Conservation (phyloP, 352 stramenopile genomes). For the Globisporangium lucens region DNA sequence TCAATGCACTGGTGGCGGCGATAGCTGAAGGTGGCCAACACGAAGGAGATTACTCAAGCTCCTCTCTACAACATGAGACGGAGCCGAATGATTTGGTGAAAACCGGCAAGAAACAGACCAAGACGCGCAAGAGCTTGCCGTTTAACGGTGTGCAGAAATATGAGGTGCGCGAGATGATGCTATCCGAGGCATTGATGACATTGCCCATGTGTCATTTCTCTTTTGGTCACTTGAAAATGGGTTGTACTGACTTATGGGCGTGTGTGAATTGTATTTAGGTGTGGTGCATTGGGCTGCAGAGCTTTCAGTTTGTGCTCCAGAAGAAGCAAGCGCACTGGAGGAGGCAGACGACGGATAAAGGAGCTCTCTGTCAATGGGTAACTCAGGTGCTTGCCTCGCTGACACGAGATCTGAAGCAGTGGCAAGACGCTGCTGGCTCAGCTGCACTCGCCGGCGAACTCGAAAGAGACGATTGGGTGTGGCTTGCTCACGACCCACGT, state of each 20-base stretch:
- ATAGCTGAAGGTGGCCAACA: not conserved
- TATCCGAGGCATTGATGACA: not conserved
- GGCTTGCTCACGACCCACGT: slow-evolving; percentile 28
- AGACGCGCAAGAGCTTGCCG: slow-evolving; percentile 5
- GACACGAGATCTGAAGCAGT: slow-evolving; percentile 12
- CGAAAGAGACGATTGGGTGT: slow-evolving; percentile 20
- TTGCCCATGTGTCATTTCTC: not conserved
- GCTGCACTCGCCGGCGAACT: slow-evolving; percentile 12
- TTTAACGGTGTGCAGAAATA: slow-evolving; percentile 7
- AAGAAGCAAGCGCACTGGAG: slow-evolving; percentile 12
- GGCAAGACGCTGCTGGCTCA: slow-evolving; percentile 20
- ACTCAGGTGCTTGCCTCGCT: slow-evolving; percentile 1
- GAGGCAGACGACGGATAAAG: slow-evolving; percentile 12
- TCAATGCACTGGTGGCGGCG: not conserved
- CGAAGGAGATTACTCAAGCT: not conserved
- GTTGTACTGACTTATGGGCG: not conserved
- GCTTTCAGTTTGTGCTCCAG: slow-evolving; percentile 33
- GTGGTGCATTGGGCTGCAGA: slow-evolving; percentile 38
- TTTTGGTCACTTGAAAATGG: not conserved
- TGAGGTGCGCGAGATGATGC: not conserved
- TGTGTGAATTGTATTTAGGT: slow-evolving; percentile 21
- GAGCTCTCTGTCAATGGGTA: slow-evolving; percentile 5
- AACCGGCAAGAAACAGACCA: slow-evolving; percentile 1
- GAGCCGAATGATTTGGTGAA: slow-evolving; percentile 5
- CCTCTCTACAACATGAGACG: not conserved